Conservation (phyloP, 108 stramenopile species). For the Aurantiochytrium sp. region DNA sequence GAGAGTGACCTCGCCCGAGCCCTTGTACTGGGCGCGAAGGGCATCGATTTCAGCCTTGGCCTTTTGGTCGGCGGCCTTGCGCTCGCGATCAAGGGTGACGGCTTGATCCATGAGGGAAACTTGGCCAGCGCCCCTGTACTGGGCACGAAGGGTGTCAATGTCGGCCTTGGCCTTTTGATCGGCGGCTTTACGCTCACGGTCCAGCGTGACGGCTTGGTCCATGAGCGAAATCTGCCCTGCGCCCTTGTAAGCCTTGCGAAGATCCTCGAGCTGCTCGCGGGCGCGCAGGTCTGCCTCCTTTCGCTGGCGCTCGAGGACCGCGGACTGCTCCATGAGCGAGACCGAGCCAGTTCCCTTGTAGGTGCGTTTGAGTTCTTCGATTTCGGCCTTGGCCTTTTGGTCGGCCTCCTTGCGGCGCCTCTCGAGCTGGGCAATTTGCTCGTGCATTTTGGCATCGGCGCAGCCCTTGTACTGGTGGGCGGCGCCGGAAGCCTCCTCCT, state of each 20-base stretch:
- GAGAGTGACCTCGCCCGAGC: neutral
- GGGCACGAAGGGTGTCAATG: neutral
- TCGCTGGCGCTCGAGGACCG: neutral
- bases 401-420: neutral
- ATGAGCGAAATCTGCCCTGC: neutral
- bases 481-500: neutral
- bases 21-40: neutral
- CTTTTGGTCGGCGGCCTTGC: neutral
- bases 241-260: neutral
- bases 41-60: neutral
- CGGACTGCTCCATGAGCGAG: constrained; percentile 12
- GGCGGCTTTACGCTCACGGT: neutral
- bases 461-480: neutral
- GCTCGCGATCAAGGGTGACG: neutral
- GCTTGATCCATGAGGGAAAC: neutral
- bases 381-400: neutral
- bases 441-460: neutral
- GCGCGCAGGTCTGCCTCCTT: neutral
- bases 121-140: neutral
- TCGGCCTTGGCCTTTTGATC: constrained; percentile 1
- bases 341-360: neutral
- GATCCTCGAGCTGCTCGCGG: neutral
- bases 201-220: neutral
- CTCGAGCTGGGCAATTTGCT: neutral
- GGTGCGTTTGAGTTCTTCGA: neutral